A percentile compares a stretch with the other conserved stretches of the same genome.
These are phyloP conservation scores for Ophiocordyceps camponoti-leonardi DNA, from an alignment of 2,329 filamentous ascomycete species.

Conservation along the genomic window DNA sequence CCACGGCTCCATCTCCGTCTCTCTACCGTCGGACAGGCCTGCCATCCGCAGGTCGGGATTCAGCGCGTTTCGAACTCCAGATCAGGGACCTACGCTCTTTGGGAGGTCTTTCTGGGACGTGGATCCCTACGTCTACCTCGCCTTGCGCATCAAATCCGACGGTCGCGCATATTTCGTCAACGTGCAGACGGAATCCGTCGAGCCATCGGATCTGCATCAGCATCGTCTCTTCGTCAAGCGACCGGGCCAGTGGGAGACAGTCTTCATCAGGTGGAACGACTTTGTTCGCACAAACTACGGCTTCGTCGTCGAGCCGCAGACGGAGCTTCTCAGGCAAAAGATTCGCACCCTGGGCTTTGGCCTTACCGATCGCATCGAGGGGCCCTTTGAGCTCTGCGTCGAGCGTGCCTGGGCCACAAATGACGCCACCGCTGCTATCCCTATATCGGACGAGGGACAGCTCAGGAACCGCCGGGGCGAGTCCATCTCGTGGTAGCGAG, in stretches of 20 bases:
- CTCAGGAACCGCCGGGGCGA: conserved; percentile 20
- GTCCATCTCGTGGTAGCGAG: conserved; percentile 17
- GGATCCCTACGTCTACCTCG: conserved; percentile 75
- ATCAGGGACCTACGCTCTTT: conserved; percentile 64
- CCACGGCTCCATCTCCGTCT: conserved; percentile 73
- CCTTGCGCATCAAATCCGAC: conserved; percentile 76
- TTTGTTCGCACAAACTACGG: conserved; percentile 94
- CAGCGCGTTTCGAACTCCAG: conserved; percentile 74
- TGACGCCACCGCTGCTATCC: conserved; percentile 6
- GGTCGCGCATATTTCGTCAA: conserved; percentile 89
- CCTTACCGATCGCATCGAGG: conserved; percentile 74
- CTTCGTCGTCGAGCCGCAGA: conserved; percentile 81
- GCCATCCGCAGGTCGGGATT: conserved; percentile 68
- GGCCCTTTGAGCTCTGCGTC: conserved; percentile 74
- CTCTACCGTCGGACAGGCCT: conserved; percentile 59
- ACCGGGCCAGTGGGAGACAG: conserved; percentile 83
- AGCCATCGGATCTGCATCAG: conserved; percentile 91
- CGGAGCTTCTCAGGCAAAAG: conserved; percentile 72
- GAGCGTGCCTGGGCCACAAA: conserved; percentile 89
- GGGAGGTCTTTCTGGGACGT: conserved; percentile 78
- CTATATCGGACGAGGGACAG: conserved; percentile 9
- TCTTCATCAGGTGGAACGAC: conserved; percentile 78
- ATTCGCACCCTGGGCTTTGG: conserved; percentile 76
- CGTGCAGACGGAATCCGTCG: conserved; percentile 83
- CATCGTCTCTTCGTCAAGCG: conserved; percentile 68